Conservation (phyloP, 352 stramenopile species). For the Pythium guiyangense region DNA sequence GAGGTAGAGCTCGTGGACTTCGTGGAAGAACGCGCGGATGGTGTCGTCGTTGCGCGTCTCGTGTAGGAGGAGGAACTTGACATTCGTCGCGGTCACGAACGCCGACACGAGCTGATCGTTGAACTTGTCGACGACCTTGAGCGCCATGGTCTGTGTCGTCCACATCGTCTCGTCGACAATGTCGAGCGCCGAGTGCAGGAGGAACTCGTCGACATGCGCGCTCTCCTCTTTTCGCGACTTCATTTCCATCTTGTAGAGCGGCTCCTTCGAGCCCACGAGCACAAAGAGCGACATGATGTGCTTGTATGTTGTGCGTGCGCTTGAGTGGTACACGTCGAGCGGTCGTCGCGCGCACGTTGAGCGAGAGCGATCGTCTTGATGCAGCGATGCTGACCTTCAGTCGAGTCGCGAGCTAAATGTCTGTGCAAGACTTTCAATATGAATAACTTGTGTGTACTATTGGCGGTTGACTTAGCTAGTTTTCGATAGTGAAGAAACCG, state of each 20-base stretch:
- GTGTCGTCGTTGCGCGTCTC: slow-evolving; percentile 92
- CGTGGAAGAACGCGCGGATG: slow-evolving; percentile 95
- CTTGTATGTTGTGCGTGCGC: not conserved
- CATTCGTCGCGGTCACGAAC: slow-evolving; percentile 93
- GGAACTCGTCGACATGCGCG: slow-evolving; percentile 96
- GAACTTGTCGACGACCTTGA: slow-evolving; percentile 92
- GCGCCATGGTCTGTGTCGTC: slow-evolving; percentile 91
- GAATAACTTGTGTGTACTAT: too few species aligned
- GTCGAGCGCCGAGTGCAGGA: slow-evolving; percentile 97
- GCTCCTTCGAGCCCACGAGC: slow-evolving; percentile 81
- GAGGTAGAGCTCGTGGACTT: slow-evolving; percentile 97
- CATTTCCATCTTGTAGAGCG: slow-evolving; percentile 87
- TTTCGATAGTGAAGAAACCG: too few species aligned
- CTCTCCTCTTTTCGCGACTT: slow-evolving; percentile 74
- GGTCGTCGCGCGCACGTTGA: too few species aligned
- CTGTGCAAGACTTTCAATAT: too few species aligned
- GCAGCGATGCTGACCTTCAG: too few species aligned
- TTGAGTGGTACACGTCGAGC: too few species aligned
- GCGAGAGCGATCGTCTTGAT: too few species aligned
- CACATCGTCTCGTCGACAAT: slow-evolving; percentile 95
- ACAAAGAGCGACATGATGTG: slow-evolving; percentile 77
- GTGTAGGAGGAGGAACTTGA: slow-evolving; percentile 96
- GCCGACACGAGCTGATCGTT: slow-evolving; percentile 97
- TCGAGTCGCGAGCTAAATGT: too few species aligned
- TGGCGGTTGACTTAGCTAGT: too few species aligned